A percentile compares a stretch with the other conserved stretches of the same genome.
Conservation (phyloP, 176 grass and related monocot species). For the Secale cereale region DNA sequence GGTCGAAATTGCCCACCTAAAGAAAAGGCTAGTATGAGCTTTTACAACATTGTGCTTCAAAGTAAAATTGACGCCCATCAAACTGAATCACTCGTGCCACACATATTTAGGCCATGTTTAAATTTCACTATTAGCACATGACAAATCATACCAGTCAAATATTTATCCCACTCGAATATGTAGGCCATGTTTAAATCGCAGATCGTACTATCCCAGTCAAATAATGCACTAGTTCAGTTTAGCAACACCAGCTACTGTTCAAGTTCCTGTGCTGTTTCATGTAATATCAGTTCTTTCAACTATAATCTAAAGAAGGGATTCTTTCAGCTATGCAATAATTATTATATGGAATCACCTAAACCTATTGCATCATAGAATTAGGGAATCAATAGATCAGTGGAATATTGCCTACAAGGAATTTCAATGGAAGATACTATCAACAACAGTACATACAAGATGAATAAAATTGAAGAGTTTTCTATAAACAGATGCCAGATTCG, state of each 20-base stretch:
- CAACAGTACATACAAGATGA: neutral
- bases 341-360: neutral
- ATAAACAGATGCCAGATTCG: too few relatives aligned
- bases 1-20: conserved; percentile 80
- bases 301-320: too few relatives aligned
- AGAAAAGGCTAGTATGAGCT: conserved; percentile 9
- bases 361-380: neutral
- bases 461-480: neutral
- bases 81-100: neutral
- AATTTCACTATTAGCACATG: too few relatives aligned
- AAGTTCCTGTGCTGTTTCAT: neutral
- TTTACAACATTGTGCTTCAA: neutral
- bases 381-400: too few relatives aligned
- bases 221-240: neutral
- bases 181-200: too few relatives aligned
- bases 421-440: neutral
- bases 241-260: neutral
- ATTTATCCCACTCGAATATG: too few relatives aligned
- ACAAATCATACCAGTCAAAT: too few relatives aligned
- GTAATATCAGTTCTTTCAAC: neutral
- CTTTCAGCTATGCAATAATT: neutral
- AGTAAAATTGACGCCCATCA: neutral
- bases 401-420: neutral
- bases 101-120: too few relatives aligned
- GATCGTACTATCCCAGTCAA: too few relatives aligned